phyloP scores from a whole-genome alignment of 176 grass and related monocot genomes.

The Aegilops speltoides region DNA sequence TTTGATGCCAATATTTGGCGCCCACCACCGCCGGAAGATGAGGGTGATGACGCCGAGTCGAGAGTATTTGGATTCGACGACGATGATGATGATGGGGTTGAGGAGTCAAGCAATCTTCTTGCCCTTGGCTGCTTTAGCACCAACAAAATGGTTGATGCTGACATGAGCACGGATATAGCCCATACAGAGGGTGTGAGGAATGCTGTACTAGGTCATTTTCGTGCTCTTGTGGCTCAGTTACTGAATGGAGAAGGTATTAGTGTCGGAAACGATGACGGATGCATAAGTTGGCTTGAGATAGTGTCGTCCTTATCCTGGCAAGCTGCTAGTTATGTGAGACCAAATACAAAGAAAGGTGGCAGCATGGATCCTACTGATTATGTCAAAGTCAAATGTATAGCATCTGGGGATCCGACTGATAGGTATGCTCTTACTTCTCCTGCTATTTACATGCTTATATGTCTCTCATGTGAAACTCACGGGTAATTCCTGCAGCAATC shows the following conservation, averaged over 20 bases:
- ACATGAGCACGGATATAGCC: constrained; percentile 34
- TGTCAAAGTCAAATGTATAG: constrained; percentile 93
- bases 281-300: constrained; percentile 68
- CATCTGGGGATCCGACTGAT: constrained; percentile 72
- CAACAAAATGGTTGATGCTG: constrained; percentile 27
- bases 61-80: constrained; percentile 56
- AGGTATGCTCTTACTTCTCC: constrained; percentile 54
- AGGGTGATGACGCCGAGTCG: constrained; percentile 50
- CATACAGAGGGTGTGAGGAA: constrained; percentile 50
- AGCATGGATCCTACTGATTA: constrained; percentile 97
- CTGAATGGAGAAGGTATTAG: constrained; percentile 77
- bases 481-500: constrained; percentile 45
- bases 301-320: constrained; percentile 79
- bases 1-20: constrained; percentile 51
- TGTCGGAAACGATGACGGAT: constrained; percentile 42
- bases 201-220: constrained; percentile 71
- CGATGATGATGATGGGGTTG: constrained; percentile 57
- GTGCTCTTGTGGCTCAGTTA: constrained; percentile 82
- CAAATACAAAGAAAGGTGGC: constrained; percentile 86
- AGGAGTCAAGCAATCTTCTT: constrained; percentile 40
- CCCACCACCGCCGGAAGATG: constrained; percentile 59
- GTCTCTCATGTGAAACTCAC: constrained; percentile 20
- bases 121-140: constrained; percentile 42
- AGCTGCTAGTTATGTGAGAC: constrained; percentile 79
- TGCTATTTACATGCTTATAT: constrained; percentile 20